A percentile compares a stretch with the other conserved stretches of the same genome.
Evolutionary conservation across 139 green algal genomes (phyloP).

Genomic region (Dunaliella primolecta): DNA sequence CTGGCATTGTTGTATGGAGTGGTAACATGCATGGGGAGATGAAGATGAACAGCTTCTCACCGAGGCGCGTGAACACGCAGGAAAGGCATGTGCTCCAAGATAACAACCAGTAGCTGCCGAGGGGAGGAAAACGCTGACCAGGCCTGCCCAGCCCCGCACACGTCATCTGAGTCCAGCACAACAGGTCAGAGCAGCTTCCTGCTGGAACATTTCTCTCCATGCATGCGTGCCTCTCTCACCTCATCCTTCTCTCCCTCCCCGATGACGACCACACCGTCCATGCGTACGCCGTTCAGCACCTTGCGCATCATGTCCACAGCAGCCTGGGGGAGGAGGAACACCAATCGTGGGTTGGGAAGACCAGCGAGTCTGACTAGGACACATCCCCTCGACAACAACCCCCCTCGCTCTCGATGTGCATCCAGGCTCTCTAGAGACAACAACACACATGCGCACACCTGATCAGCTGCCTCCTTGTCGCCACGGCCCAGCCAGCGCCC

Average conservation of each 20-base stretch:
- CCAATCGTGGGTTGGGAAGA: neutral
- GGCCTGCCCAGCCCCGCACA: too few species aligned
- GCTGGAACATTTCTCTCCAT: too few species aligned
- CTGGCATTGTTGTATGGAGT: conserved; percentile 25
- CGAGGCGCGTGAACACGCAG: too few species aligned
- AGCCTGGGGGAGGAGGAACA: conserved; percentile 35
- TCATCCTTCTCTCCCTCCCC: conserved; percentile 83
- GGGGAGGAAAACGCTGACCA: too few species aligned
- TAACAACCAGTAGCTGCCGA: too few species aligned
- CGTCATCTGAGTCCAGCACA: too few species aligned
- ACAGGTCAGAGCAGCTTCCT: too few species aligned
- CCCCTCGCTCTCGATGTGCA: neutral
- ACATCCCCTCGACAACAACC: neutral
- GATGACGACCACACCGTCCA: conserved; percentile 80
- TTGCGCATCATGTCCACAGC: conserved; percentile 84
- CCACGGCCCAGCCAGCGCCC: conserved; percentile 67
- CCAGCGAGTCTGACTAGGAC: neutral
- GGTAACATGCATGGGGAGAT: too few species aligned
- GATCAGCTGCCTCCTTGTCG: conserved; percentile 84
- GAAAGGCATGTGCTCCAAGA: too few species aligned
- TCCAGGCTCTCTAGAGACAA: neutral
- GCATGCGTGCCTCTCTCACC: too few species aligned
- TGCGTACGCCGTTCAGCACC: conserved; percentile 63
- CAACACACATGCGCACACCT: conserved; percentile 34
- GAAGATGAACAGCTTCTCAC: too few species aligned